Evolutionary conservation across 192 early-diverging fungal genomes (phyloP).

Genomic region (Umbelopsis sp.): DNA sequence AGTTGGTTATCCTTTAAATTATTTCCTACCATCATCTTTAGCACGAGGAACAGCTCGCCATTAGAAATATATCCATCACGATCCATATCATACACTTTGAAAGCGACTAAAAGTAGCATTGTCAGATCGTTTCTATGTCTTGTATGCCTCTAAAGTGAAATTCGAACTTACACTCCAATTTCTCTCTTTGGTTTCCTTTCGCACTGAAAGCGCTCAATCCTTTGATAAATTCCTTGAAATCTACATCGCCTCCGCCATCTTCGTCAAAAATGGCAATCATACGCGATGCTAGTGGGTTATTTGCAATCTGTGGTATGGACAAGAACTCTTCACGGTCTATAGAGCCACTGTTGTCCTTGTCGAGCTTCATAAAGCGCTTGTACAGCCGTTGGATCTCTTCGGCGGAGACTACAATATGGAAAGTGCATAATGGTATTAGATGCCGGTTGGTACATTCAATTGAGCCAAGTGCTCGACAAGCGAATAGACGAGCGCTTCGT

Average conservation of each 20-base stretch:
- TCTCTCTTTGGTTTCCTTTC: conserved; percentile 94
- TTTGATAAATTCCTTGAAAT: conserved; percentile 98
- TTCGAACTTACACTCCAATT: conserved; percentile 90
- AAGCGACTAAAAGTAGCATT: conserved; percentile 71
- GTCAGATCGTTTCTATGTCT: not conserved
- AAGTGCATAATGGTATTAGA: not conserved
- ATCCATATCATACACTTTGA: conserved; percentile 99
- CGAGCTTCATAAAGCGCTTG: conserved; percentile 98
- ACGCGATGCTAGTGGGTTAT: conserved; percentile 94
- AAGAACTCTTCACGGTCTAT: conserved; percentile 98
- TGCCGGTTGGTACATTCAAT: not conserved
- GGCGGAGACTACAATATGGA: conserved; percentile 65
- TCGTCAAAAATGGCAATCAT: conserved; percentile 97
- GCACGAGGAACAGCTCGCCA: conserved; percentile 96
- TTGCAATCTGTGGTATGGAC: conserved; percentile 94
- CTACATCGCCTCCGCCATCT: conserved; percentile 98
- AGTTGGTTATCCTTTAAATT: conserved; percentile 96
- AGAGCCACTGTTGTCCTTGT: conserved; percentile 95
- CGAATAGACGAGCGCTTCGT: not conserved
- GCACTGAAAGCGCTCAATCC: conserved; percentile 94
- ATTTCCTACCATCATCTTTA: conserved; percentile 99
- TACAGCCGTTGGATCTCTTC: conserved; percentile 98
- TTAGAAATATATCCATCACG: conserved; percentile 98
- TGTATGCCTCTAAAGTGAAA: not conserved
- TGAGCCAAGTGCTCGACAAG: not conserved